Percentiles rank a stretch among this genome's conserved stretches.
Conservation (phyloP, 1,284 basidiomycete genomes). For the Leccinum fallax region DNA sequence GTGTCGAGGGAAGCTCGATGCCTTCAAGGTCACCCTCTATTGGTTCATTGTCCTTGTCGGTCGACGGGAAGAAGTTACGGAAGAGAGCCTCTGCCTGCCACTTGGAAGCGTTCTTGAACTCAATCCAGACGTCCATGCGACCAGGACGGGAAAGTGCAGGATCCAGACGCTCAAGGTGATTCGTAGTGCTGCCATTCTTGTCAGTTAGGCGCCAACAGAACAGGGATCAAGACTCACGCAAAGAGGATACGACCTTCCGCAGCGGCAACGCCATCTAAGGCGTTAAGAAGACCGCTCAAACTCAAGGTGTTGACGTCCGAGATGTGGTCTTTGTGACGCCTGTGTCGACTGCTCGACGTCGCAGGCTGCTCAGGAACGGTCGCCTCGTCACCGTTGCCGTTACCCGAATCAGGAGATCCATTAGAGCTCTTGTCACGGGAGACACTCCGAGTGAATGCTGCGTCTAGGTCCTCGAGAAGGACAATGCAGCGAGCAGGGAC, state of each 20-base stretch:
- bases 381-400: constrained; percentile 40
- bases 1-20: constrained; percentile 47
- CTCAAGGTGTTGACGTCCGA: constrained; percentile 80
- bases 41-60: constrained; percentile 50
- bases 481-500: constrained; percentile 84
- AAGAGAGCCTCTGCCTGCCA: constrained; percentile 83
- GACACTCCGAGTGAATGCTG: constrained; percentile 76
- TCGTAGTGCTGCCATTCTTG: constrained; percentile 60
- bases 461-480: constrained; percentile 82
- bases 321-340: constrained; percentile 58
- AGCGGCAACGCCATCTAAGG: constrained; percentile 84
- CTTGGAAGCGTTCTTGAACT: constrained; percentile 82
- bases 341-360: constrained; percentile 39
- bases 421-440: constrained; percentile 56
- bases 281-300: constrained; percentile 80
- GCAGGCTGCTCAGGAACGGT: constrained; percentile 37
- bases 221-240: constrained; percentile 53
- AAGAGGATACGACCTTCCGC: constrained; percentile 82
- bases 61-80: constrained; percentile 83
- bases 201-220: neutral
- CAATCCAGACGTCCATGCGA: constrained; percentile 88
- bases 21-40: constrained; percentile 53
- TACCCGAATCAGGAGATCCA: constrained; percentile 45
- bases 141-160: constrained; percentile 84
- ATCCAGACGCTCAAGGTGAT: constrained; percentile 82